These are phyloP conservation scores for Cicer pinnatifidum DNA, from an alignment of 306 rosid genomes.

Conservation along the genomic window DNA sequence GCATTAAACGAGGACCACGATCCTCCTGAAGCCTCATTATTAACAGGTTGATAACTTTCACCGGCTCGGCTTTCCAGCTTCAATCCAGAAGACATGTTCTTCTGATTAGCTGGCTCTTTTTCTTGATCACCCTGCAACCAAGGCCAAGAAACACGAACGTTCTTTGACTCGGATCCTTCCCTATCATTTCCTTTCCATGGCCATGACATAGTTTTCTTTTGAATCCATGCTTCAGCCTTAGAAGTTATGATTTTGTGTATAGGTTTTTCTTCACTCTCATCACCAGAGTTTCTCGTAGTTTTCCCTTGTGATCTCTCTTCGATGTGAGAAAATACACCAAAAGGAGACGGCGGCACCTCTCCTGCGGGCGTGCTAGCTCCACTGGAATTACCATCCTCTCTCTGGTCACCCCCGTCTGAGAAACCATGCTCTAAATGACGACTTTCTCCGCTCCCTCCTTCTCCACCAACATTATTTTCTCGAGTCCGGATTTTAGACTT, in stretches of 20 bases:
- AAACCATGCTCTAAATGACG: constrained; percentile 67
- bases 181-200: constrained; percentile 81
- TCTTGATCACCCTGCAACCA: constrained; percentile 81
- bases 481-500: constrained; percentile 70
- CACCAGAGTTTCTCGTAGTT: constrained; percentile 57
- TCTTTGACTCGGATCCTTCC: constrained; percentile 66
- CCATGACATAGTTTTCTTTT: constrained; percentile 82
- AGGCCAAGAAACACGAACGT: constrained; percentile 64
- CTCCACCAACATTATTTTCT: constrained; percentile 61
- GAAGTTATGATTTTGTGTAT: constrained; percentile 74
- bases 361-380: constrained; percentile 96
- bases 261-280: constrained; percentile 73
- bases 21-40: constrained; percentile 83
- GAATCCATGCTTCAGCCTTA: constrained; percentile 92
- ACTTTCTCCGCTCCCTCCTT: constrained; percentile 69
- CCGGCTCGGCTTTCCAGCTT: constrained; percentile 61
- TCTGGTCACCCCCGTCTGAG: constrained; percentile 63
- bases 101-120: constrained; percentile 56
- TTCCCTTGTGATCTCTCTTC: constrained; percentile 69
- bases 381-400: constrained; percentile 93
- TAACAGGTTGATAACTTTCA: constrained; percentile 59
- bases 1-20: constrained; percentile 88
- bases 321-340: constrained; percentile 56
- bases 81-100: constrained; percentile 46
- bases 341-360: constrained; percentile 62